Base-by-base conservation (phyloP, 805 yeast genomes). In the Myxozyma sirexii region DNA sequence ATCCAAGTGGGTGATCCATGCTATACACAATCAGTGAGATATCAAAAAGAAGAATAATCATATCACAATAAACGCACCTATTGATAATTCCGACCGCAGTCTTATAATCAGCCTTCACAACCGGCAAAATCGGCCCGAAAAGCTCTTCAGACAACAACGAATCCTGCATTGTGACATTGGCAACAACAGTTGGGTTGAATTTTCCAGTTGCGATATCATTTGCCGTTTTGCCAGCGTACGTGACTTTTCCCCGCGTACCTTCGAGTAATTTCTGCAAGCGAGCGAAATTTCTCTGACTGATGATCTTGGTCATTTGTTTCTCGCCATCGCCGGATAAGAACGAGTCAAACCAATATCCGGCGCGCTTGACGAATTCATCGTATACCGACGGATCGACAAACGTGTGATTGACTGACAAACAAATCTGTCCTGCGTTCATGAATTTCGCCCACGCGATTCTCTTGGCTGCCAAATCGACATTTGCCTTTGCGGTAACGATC, bases 121-220 rank as follows among this genome's bases (percentile, higher is more conserved):
- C 77, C n/a, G 97, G 97, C 65, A 92, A 76, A 3, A 92, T 75
- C 7, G 97, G 97, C 1, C 91, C 94, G 75, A 92, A 92, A 37
- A 88, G 73, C 74, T 92, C 97, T 44, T 79, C 82, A 62, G 79
- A 68, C 96, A 91, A 88, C 33, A 85, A 71, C 0, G 86, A 59
- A 74, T 92, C 97, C 44, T 79, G 75, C 82, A 87, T 83, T 3
- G 72, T 64, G 27, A 87, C 87, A 67, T 82, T 77, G 52, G 78
- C 78, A 17, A 88, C 78, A 33, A 92, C 72, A 0, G 96, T 87
- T 12, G 97, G 96, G 5, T 85, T 78, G 52, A 88, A 78, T 71
- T 76, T 86, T 56, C 82, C 77, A 1, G 81, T 57, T 3, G 70
- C 68, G 7, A 57, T 65, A 44, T 76, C 70, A 13, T 48, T 37